Percentiles rank a stretch among this genome's conserved stretches.
These are phyloP conservation scores for Leptographium galeiforme DNA, from an alignment of 2,329 filamentous ascomycete genomes.

Conservation along the genomic window DNA sequence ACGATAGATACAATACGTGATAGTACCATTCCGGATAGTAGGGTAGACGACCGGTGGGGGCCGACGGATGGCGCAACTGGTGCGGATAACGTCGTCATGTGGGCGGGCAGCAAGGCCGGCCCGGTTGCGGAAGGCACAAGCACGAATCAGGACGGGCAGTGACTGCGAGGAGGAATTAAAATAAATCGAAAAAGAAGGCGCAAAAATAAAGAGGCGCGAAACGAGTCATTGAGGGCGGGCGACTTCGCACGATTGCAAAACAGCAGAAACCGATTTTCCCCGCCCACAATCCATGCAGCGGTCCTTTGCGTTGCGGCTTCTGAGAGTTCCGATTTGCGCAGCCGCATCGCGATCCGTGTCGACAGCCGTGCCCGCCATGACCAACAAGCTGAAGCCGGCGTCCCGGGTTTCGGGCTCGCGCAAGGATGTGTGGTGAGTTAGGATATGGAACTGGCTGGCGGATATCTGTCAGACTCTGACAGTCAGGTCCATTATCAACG, in stretches of 20 bases:
- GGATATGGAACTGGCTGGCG: too few relatives aligned
- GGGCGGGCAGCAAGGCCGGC: not conserved
- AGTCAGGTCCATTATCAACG: constrained; percentile 36
- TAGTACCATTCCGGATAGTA: too few relatives aligned
- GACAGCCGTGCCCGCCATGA: not conserved
- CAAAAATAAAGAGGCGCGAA: not conserved
- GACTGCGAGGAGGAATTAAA: not conserved
- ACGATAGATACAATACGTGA: too few relatives aligned
- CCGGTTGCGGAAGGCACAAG: not conserved
- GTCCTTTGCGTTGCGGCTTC: not conserved
- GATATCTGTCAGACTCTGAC: too few relatives aligned
- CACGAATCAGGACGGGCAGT: not conserved
- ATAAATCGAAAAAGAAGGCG: not conserved
- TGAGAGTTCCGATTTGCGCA: not conserved
- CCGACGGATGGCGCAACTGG: not conserved
- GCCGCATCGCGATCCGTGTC: not conserved
- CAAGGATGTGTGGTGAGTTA: constrained; percentile 25
- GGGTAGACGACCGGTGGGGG: too few relatives aligned
- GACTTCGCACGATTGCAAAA: too few relatives aligned
- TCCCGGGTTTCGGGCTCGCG: constrained; percentile 22
- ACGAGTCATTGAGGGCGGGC: too few relatives aligned
- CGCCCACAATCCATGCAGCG: not conserved
- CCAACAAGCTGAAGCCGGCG: constrained; percentile 22
- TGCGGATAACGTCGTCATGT: not conserved
- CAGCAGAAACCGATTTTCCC: too few relatives aligned